These are phyloP conservation scores for Boeremia exigua DNA, from an alignment of 2,329 filamentous ascomycete genomes.

Conservation along the genomic window DNA sequence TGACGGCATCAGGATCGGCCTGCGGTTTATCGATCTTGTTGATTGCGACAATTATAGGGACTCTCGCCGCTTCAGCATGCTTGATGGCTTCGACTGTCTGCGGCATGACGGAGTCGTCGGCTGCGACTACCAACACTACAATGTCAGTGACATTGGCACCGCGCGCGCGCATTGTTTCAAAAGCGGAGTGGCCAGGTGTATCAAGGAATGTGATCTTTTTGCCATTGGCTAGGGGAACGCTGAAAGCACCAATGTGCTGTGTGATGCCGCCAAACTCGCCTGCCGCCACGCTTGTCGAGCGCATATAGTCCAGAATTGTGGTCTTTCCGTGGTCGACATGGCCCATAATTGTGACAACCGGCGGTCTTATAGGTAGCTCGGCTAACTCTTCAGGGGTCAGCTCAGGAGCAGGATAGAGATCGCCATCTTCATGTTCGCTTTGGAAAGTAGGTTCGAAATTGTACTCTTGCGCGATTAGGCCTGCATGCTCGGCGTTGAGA, in stretches of 20 bases:
- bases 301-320: slow-evolving; percentile 89
- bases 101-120: slow-evolving; percentile 96
- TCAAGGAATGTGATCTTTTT: slow-evolving; percentile 96
- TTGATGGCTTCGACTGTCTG: slow-evolving; percentile 97
- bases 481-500: slow-evolving; percentile 87
- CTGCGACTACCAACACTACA: slow-evolving; percentile 92
- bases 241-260: slow-evolving; percentile 97
- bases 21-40: slow-evolving; percentile 95
- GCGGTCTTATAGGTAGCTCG: slow-evolving; percentile 75
- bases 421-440: slow-evolving; percentile 64
- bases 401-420: slow-evolving; percentile 68
- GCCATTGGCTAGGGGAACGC: slow-evolving; percentile 79
- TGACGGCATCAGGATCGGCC: slow-evolving; percentile 80
- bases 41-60: slow-evolving; percentile 96
- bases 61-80: slow-evolving; percentile 83
- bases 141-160: slow-evolving; percentile 97
- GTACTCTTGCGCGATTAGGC: slow-evolving; percentile 89
- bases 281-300: slow-evolving; percentile 89
- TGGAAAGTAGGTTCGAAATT: slow-evolving; percentile 86
- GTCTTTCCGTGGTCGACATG: slow-evolving; percentile 99
- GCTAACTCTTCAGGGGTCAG: slow-evolving; percentile 66
- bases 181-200: slow-evolving; percentile 94
- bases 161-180: slow-evolving; percentile 92
- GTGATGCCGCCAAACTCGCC: slow-evolving; percentile 96
- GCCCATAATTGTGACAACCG: slow-evolving; percentile 98